phyloP scores from a whole-genome alignment of 805 yeast genomes.

The Wickerhamiella australiensis region DNA sequence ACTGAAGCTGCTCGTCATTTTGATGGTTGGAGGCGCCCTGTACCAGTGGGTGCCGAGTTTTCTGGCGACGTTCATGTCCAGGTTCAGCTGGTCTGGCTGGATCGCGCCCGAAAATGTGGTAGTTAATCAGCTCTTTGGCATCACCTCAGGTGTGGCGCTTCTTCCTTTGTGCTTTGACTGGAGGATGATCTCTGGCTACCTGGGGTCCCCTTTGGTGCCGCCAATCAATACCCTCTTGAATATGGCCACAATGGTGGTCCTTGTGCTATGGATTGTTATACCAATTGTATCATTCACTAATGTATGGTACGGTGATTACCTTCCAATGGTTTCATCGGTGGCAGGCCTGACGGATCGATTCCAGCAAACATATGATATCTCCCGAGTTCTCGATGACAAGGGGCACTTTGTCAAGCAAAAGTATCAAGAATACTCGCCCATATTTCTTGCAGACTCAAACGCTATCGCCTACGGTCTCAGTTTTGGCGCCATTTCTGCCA shows the following conservation, averaged over 20 bases:
- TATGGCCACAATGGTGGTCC: conserved; percentile 37
- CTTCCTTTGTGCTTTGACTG: conserved; percentile 60
- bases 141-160: conserved; percentile 47
- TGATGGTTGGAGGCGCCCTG: conserved; percentile 32
- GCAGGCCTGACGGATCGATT: conserved; percentile 38
- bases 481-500: conserved; percentile 53
- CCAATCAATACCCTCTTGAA: conserved; percentile 39
- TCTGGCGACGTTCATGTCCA: conserved; percentile 45
- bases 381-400: conserved; percentile 34
- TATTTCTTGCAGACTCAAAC: conserved; percentile 47
- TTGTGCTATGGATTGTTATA: conserved; percentile 41
- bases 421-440: conserved; percentile 50
- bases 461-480: conserved; percentile 49
- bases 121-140: conserved; percentile 57
- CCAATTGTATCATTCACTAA: conserved; percentile 46
- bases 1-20: conserved; percentile 36
- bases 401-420: conserved; percentile 35
- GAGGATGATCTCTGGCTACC: conserved; percentile 44
- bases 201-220: conserved; percentile 54
- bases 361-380: conserved; percentile 40
- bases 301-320: conserved; percentile 45
- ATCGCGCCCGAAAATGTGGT: conserved; percentile 44
- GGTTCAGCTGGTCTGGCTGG: conserved; percentile 54
- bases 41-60: conserved; percentile 55
- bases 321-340: conserved; percentile 41